Evolutionary conservation across 1,139 yeast genomes (phyloP).

Genomic region (Insectozyma bohioensis): DNA sequence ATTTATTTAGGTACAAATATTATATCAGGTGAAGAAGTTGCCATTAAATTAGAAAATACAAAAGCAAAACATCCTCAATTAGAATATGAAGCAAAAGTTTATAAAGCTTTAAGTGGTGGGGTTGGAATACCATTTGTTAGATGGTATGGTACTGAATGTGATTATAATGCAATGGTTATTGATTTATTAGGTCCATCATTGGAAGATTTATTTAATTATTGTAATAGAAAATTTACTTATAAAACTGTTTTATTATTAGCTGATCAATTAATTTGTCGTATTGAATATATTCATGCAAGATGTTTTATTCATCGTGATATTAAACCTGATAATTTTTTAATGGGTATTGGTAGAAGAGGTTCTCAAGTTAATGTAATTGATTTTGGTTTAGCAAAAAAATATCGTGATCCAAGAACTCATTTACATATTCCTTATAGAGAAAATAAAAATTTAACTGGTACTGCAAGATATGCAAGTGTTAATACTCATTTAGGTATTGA

Average conservation of each 20-base stretch:
- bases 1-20: conserved; percentile 91
- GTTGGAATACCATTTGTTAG: conserved; percentile 96
- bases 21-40: conserved; percentile 96
- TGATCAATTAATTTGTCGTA: conserved; percentile 90
- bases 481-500: conserved; percentile 97
- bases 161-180: conserved; percentile 94
- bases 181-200: conserved; percentile 93
- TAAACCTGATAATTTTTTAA: conserved; percentile 94
- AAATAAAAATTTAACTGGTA: conserved; percentile 93
- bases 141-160: conserved; percentile 97
- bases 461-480: conserved; percentile 94
- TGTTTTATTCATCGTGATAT: conserved; percentile 91
- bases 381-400: conserved; percentile 95
- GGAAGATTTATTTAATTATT: conserved; percentile 93
- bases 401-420: conserved; percentile 93
- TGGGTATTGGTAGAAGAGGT: conserved; percentile 96
- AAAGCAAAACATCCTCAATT: conserved; percentile 95
- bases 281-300: conserved; percentile 93
- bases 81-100: conserved; percentile 94
- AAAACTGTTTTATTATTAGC: conserved; percentile 92
- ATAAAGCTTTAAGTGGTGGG: conserved; percentile 92
- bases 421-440: conserved; percentile 95
- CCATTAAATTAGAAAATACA: conserved; percentile 88
- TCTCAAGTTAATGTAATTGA: conserved; percentile 95
- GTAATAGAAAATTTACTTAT: conserved; percentile 89